A percentile compares a stretch with the other conserved stretches of the same genome.
Conservation (phyloP, 768 basidiomycete genomes). For the Trametes coccinea region DNA sequence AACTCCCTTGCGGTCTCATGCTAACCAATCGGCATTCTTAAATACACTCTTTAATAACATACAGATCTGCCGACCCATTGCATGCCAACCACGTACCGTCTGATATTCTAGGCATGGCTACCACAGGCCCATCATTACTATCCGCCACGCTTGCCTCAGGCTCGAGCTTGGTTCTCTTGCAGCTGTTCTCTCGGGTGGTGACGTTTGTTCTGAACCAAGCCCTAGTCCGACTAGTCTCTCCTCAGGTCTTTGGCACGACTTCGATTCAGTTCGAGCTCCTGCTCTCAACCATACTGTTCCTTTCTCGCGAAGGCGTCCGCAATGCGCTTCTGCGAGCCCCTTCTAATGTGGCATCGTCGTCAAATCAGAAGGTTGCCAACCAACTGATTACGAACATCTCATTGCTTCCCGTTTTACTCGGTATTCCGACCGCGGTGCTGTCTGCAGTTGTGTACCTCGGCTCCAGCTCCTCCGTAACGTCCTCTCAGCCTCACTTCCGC, state of each 20-base stretch:
- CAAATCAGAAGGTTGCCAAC: background rate
- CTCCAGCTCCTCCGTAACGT: slow-evolving; percentile 53
- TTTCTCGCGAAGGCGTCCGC: slow-evolving; percentile 91
- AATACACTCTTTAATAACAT: too few species aligned
- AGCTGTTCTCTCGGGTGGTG: slow-evolving; percentile 78
- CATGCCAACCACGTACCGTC: too few species aligned
- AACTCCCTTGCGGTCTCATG: too few species aligned
- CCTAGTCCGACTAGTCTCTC: slow-evolving; percentile 79
- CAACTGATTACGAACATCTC: slow-evolving; percentile 48
- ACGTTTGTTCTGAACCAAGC: slow-evolving; percentile 91
- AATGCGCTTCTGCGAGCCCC: slow-evolving; percentile 75
- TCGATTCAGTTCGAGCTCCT: slow-evolving; percentile 94
- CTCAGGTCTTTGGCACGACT: slow-evolving; percentile 85
- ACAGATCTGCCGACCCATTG: too few species aligned
- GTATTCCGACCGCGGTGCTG: slow-evolving; percentile 60
- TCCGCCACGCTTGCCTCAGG: slow-evolving; percentile 47
- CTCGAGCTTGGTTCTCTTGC: slow-evolving; percentile 78
- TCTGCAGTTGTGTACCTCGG: slow-evolving; percentile 55
- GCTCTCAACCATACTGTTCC: slow-evolving; percentile 85
- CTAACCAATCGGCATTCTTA: too few species aligned
- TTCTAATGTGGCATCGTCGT: slow-evolving; percentile 7
- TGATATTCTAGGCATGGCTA: too few species aligned
- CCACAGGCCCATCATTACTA: slow-evolving; percentile 13
- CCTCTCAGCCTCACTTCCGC: slow-evolving; percentile 63
- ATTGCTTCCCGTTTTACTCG: slow-evolving; percentile 67